Conservation (phyloP, 2,329 filamentous ascomycete genomes). For the Anisogramma anomala region DNA sequence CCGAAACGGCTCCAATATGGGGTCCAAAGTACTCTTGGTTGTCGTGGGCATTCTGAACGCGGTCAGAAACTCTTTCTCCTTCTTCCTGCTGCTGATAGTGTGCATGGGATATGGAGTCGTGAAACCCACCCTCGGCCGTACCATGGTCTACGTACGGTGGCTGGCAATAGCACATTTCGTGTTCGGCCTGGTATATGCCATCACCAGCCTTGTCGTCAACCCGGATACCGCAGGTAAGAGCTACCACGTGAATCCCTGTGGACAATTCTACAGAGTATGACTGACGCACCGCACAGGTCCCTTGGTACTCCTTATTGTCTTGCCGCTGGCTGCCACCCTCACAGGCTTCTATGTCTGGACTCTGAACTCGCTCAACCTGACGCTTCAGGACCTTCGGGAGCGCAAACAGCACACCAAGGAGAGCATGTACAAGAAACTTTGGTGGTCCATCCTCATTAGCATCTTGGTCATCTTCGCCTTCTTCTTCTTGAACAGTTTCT, state of each 20-base stretch:
- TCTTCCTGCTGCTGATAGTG: slow-evolving; percentile 93
- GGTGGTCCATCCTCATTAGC: slow-evolving; percentile 91
- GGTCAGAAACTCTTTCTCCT: slow-evolving; percentile 91
- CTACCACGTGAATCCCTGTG: not conserved
- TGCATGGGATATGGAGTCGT: slow-evolving; percentile 99
- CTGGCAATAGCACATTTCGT: slow-evolving; percentile 87
- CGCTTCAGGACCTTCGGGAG: slow-evolving; percentile 90
- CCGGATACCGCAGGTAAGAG: slow-evolving; percentile 66
- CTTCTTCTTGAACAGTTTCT: slow-evolving; percentile 97
- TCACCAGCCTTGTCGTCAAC: slow-evolving; percentile 78
- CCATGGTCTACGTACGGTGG: slow-evolving; percentile 88
- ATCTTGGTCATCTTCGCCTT: slow-evolving; percentile 95
- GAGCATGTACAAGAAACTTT: slow-evolving; percentile 93
- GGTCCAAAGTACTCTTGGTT: slow-evolving; percentile 77
- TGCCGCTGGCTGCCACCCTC: slow-evolving; percentile 81
- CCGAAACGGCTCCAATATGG: slow-evolving; percentile 69
- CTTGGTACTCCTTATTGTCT: slow-evolving; percentile 81
- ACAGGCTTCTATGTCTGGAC: slow-evolving; percentile 99
- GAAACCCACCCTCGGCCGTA: slow-evolving; percentile 79
- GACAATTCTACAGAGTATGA: not conserved
- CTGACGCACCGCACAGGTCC: slow-evolving; percentile 44
- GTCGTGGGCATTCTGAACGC: slow-evolving; percentile 90
- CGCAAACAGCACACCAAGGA: slow-evolving; percentile 91
- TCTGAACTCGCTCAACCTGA: slow-evolving; percentile 84
- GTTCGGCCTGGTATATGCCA: slow-evolving; percentile 86